A percentile compares a stretch with the other conserved stretches of the same genome.
phyloP scores from a whole-genome alignment of 805 yeast genomes.

The Nakazawaea wickerhamii region DNA sequence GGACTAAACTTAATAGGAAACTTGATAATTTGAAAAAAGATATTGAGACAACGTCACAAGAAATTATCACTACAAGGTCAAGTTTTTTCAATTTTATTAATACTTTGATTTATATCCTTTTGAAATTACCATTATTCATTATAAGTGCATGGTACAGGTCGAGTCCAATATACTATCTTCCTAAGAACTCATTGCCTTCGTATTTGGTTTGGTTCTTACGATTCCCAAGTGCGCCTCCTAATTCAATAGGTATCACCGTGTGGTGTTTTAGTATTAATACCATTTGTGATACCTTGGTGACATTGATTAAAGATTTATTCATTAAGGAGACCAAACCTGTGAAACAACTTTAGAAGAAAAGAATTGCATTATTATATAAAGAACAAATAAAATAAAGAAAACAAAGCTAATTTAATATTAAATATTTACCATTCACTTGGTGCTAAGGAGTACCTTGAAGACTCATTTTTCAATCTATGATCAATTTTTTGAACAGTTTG shows the following conservation, averaged over 20 bases:
- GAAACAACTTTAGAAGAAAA: no score
- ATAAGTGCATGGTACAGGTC: slow-evolving; percentile 50
- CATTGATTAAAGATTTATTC: slow-evolving; percentile 4
- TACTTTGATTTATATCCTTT: slow-evolving; percentile 29
- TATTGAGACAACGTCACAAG: slow-evolving; percentile 36
- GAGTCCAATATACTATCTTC: slow-evolving; percentile 52
- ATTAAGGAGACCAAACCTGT: slow-evolving; percentile 16
- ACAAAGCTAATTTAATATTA: not conserved
- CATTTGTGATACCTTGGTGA: slow-evolving; percentile 4
- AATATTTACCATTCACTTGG: slow-evolving; percentile 22
- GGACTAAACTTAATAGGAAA: slow-evolving; percentile 87
- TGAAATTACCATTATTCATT: slow-evolving; percentile 43
- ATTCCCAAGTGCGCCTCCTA: slow-evolving; percentile 58
- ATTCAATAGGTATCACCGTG: slow-evolving; percentile 54
- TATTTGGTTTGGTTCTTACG: slow-evolving; percentile 50
- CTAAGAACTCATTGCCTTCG: slow-evolving; percentile 50
- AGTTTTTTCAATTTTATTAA: slow-evolving; percentile 30
- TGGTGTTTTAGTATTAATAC: slow-evolving; percentile 41
- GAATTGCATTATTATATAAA: not conserved
- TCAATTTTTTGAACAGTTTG: slow-evolving; percentile 50
- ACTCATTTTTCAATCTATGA: slow-evolving; percentile 45
- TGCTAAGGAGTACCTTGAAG: slow-evolving; percentile 40
- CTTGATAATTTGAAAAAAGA: slow-evolving; percentile 53
- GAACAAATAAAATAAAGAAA: slow-evolving; percentile 23
- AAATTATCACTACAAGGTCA: slow-evolving; percentile 32